Conservation (phyloP, 176 grass and related monocot species). For the Saccharum officinarum region DNA sequence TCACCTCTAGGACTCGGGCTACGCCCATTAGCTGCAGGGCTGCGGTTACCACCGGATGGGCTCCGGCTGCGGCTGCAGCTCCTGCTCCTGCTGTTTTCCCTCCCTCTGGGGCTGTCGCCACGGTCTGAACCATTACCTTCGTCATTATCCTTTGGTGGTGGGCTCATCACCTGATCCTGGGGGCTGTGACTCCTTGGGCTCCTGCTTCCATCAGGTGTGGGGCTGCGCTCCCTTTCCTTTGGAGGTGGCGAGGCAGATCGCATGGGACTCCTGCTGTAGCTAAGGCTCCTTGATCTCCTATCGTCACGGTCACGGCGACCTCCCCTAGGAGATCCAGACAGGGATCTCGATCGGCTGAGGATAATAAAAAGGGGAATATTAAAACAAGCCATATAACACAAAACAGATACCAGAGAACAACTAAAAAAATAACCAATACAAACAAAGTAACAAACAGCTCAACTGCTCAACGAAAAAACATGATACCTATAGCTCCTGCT, state of each 20-base stretch:
- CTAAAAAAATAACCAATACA: not conserved
- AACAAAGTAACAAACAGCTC: not conserved
- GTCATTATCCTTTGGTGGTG: constrained; percentile 49
- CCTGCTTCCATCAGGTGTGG: constrained; percentile 49
- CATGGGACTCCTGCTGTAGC: constrained; percentile 84
- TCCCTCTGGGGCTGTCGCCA: constrained; percentile 45
- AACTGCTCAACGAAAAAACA: not conserved
- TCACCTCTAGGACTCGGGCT: constrained; percentile 45
- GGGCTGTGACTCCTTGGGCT: constrained; percentile 61
- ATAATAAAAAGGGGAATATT: not conserved
- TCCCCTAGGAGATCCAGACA: constrained; percentile 68
- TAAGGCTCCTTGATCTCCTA: constrained; percentile 66
- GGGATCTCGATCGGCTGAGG: constrained; percentile 41
- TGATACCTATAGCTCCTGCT: constrained; percentile 67
- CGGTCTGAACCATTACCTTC: constrained; percentile 50
- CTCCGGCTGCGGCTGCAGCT: constrained; percentile 25
- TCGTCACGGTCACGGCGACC: constrained; percentile 44
- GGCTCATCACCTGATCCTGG: constrained; percentile 34
- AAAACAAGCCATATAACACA: not conserved
- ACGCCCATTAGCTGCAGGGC: constrained; percentile 58
- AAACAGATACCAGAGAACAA: not conserved
- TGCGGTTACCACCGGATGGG: constrained; percentile 44
- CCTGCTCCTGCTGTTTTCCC: constrained; percentile 44
- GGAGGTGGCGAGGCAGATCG: constrained; percentile 36
- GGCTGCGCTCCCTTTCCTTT: constrained; percentile 59